Evolutionary conservation across 2,329 filamentous ascomycete species (phyloP), one percentile per base, ranked within the genome.

Genomic region (Pseudogymnoascus sp.): DNA sequence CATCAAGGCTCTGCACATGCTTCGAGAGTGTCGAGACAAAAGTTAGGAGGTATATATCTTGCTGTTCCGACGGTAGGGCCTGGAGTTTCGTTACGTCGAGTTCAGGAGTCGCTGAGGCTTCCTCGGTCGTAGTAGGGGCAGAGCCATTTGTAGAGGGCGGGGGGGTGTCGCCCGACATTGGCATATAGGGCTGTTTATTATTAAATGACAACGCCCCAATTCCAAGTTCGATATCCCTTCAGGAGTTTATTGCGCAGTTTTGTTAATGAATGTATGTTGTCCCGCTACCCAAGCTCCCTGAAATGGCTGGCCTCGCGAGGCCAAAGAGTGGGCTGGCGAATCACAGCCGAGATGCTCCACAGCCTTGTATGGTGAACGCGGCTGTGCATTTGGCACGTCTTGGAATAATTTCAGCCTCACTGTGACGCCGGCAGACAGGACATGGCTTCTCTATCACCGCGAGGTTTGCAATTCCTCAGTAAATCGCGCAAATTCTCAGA

Each of bases 81-180:
- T 96, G 88, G 57, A 99, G 86, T 80, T 96, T 96, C 70, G 86
- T 78, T 67, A 96, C 78, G 72, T 99, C 92, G 73, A 99, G 89
- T 79, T 96, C 89, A 58, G 87, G 87, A 70, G 84, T 87, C 61
- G 76, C 70, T 63, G 79, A 75, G 66, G 69, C 75, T 67, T 67
- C 75, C 68, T 64, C 72, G 67, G 66, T 74, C 64, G 70, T 70
- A 63, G 71, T 70, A 67, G 67, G 69, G 60, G 65, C 70, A 41
- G 70, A 67, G 65, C 69, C 69, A 70, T 75, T 69, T 59, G 72
- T 65, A 64, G 72, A 66, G 65, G 58, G 63, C 22, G 66, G 62
- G 11, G 60, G 63, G 30, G 64, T 66, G 61, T 67, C 69, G 30
- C 69, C 69, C 63, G 70, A 71, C 71, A 72, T 72, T 58, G 57